phyloP scores from a whole-genome alignment of 2,329 filamentous ascomycete species.

The Verticillium nubilum region DNA sequence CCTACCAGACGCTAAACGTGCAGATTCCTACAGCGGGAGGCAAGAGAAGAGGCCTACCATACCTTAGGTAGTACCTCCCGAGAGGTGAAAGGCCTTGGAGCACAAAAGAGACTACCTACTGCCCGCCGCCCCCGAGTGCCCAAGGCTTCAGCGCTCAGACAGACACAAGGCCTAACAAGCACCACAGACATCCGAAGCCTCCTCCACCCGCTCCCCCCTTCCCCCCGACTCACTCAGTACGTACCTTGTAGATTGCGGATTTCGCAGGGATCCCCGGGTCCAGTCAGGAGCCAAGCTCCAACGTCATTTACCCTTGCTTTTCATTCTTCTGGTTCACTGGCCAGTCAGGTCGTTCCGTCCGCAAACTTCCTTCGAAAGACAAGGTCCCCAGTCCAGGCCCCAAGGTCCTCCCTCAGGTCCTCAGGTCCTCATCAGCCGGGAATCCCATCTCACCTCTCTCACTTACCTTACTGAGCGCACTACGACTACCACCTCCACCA shows the following conservation, averaged over 20 bases:
- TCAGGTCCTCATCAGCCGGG: neutral
- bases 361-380: constrained; percentile 1
- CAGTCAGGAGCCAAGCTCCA: constrained; percentile 1
- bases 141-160: neutral
- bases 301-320: constrained; percentile 1
- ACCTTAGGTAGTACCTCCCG: too few species aligned
- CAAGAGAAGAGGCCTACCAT: too few species aligned
- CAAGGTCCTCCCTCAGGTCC: too few species aligned
- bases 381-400: neutral
- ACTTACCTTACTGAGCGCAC: neutral
- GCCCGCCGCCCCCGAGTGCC: neutral
- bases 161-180: neutral
- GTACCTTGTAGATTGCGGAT: neutral
- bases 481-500: neutral
- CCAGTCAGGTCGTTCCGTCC: neutral
- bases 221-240: neutral
- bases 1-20: too few species aligned
- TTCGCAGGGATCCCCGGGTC: neutral
- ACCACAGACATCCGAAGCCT: neutral
- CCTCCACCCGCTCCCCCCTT: too few species aligned
- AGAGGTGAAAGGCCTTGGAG: neutral
- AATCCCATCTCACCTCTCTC: neutral
- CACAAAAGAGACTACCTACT: neutral
- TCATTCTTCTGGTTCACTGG: neutral
- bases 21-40: too few species aligned